A percentile compares a stretch with the other conserved stretches of the same genome.
Evolutionary conservation across 1,139 yeast genomes (phyloP).

Genomic region (Torulaspora pretoriensis): DNA sequence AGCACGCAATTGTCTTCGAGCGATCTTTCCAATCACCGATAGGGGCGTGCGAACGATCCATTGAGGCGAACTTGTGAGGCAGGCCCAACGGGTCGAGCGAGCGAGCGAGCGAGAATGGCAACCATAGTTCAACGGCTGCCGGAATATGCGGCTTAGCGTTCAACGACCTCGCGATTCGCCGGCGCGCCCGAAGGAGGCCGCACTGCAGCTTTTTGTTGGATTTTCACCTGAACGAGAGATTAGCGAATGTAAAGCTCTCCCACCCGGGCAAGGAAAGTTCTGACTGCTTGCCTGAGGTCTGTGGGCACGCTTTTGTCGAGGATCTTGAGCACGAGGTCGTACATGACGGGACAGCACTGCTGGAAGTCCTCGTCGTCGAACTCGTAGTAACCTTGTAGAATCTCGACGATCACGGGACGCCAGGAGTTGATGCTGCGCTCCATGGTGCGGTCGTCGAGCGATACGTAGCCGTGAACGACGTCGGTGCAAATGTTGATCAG

Average conservation of each 20-base stretch:
- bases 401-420: conserved; percentile 88
- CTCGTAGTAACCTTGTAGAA: conserved; percentile 74
- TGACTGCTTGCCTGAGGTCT: conserved; percentile 66
- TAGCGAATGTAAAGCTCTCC: conserved; percentile 51
- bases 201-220: conserved; percentile 2
- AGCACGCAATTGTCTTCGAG: background rate
- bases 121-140: background rate
- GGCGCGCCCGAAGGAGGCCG: conserved; percentile 1
- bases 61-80: background rate
- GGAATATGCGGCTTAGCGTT: background rate
- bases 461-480: conserved; percentile 65
- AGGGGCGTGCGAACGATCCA: background rate
- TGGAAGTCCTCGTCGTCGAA: conserved; percentile 73
- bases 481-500: conserved; percentile 69
- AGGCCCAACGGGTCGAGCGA: background rate
- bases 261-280: conserved; percentile 60
- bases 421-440: conserved; percentile 78
- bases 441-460: conserved; percentile 70
- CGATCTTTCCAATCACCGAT: conserved; percentile 5
- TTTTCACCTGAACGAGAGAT: background rate
- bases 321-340: conserved; percentile 60
- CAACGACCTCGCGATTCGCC: background rate
- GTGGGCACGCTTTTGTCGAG: conserved; percentile 65
- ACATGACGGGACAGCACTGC: conserved; percentile 60
- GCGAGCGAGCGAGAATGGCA: no score